Base-by-base conservation (phyloP, 148 eudicot species). In the Limonium bicolor region DNA sequence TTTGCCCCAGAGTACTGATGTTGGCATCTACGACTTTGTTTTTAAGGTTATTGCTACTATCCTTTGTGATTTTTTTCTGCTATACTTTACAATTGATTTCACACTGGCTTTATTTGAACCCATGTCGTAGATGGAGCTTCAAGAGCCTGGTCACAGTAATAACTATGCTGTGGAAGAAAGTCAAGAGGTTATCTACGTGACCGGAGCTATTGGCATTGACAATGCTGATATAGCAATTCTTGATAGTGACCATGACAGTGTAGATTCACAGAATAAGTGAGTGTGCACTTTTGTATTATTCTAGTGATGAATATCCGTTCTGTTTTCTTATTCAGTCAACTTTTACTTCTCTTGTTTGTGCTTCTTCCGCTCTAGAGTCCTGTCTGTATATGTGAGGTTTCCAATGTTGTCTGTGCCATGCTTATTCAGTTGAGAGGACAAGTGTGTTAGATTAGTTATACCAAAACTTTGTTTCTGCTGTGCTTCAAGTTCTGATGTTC, bases 21-120 rank as follows among this genome's bases (percentile, higher is more conserved):
- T 80, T 44, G 97, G 97, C 43, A 61, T 46, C 16, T 83, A 83
- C 47, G 55, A 72, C 55, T 80, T 88, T 66, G 67, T 71, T 47
- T 77, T 83, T 61, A 80, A 77, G 90, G 96, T 88, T 44, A 17
- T 55, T 26, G 24, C 29, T 14, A 37, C 31, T 16, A 4, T 39
- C 13, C 23, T 18, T 16, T 20, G 38, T 54, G 28, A 31, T 18
- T 14, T 16, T 37, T 37, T 37, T 0, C 41, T 37, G 3, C 9
- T 16, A 14, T 16, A 16, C 20, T 37, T 22, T 37, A 37, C 20
- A 2, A 20, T 6, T 12, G 17, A 37, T 37, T 22, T 6, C 17
- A 16, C 10, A 37, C 41, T 37, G 20, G 20, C 20, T 35, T 37
- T 2, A 37, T 12, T 8, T 7, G 13, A 10, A 7, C 20, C 41